Base-by-base conservation (phyloP, 73 alveolate species). In the Paramecium tetraurelia region DNA sequence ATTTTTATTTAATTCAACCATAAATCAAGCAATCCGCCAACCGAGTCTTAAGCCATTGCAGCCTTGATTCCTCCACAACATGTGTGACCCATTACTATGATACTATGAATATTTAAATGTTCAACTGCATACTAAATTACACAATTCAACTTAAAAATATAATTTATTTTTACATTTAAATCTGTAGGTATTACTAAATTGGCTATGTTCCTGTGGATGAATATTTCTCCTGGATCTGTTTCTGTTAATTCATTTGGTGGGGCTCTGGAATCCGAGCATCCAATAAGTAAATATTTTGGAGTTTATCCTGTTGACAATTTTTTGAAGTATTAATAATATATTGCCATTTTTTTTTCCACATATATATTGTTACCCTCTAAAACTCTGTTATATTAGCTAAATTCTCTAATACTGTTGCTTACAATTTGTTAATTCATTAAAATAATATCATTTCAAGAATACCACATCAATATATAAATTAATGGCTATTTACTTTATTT, bases 211-310 rank as follows among this genome's bases (percentile, higher is more conserved):
- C 94, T 69, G 33, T 89, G 94, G 58, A 89, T 83, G 58, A 89
- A 89, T 18, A 89, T 59, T 40, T 89, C 85, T 16, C 94, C 94
- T 4, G 94, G 94, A 1, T 83, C 94, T 44, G 87, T 46, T 41
- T 83, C 92, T 18, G 94, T 89, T 40, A 89, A 70, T 24, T 77
- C 69, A 70, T 89, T 83, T 7, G 94, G 92, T 12, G 94, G 94
- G 24, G 87, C 94, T 89, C 94, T 89, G 4, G 92, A 70, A 89
- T 89, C 94, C 14, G 94, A 89, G 59, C 94, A 89, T 22, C 94
- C 94, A 12, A 89, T 89, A 33, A 77, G 57, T 29, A 89, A 59
- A 50, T 70, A 89, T 46, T 89, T 72, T n/a, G 94, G 94, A 24
- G 57, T 5, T 24, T 89, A 33, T 14, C 85, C 58, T 18, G 75